Conservation (phyloP, 148 eudicot species). For the Chenopodium suecicum region DNA sequence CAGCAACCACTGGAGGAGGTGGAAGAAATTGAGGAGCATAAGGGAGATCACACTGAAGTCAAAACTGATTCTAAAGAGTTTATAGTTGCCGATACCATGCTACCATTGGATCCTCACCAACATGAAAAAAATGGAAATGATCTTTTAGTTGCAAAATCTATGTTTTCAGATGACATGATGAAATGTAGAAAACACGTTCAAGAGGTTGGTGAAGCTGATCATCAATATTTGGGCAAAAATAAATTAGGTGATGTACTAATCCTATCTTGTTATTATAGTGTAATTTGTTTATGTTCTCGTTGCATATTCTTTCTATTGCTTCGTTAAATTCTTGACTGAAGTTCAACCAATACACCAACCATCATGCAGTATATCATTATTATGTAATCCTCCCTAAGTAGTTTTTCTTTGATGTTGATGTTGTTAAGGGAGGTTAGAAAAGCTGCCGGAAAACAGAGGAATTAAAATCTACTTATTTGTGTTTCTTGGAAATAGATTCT, state of each 20-base stretch:
- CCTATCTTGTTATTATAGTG: neutral
- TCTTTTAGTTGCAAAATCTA: slow-evolving; percentile 9
- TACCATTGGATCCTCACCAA: slow-evolving; percentile 10
- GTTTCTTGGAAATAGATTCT: neutral
- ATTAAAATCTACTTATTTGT: neutral
- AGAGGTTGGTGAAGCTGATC: slow-evolving; percentile 4
- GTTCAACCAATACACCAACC: neutral
- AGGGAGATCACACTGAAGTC: slow-evolving; percentile 21
- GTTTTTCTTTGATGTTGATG: neutral
- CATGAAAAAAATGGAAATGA: neutral
- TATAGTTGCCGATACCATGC: neutral
- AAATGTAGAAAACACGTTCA: slow-evolving; percentile 17
- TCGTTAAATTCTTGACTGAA: neutral
- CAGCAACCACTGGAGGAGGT: slow-evolving; percentile 19
- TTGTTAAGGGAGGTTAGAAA: neutral
- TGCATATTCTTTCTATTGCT: neutral
- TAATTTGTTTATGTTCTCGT: neutral
- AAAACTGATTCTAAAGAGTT: neutral
- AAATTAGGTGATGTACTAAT: slow-evolving; percentile 23
- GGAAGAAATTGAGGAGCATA: slow-evolving; percentile 31
- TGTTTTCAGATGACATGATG: neutral
- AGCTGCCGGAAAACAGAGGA: neutral
- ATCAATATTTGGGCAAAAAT: slow-evolving; percentile 6
- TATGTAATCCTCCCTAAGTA: no score
- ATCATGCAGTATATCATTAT: neutral